Evolutionary conservation across 345 rosid species (phyloP).

Genomic region (Excoecaria agallocha): DNA sequence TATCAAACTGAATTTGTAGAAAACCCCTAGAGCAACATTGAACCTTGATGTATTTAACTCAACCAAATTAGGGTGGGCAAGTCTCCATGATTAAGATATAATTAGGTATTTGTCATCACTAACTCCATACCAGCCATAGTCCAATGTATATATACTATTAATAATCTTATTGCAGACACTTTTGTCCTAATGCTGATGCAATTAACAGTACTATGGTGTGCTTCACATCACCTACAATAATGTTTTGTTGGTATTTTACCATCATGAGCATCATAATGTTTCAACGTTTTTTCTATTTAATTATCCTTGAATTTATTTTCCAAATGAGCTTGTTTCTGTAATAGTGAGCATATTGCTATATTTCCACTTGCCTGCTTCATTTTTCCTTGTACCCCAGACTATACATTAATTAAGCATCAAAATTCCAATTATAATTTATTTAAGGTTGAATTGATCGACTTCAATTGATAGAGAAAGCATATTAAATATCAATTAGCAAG

Average conservation of each 20-base stretch:
- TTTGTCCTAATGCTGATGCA: conserved; percentile 4
- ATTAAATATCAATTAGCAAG: too few relatives aligned
- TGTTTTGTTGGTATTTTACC: neutral
- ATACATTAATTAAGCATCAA: too few relatives aligned
- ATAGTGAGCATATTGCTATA: too few relatives aligned
- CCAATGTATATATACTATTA: neutral
- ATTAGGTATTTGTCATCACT: conserved; percentile 10
- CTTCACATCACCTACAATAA: neutral
- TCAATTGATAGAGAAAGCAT: too few relatives aligned
- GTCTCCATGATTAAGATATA: neutral
- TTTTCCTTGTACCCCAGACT: too few relatives aligned
- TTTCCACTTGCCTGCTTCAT: too few relatives aligned
- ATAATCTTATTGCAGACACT: neutral
- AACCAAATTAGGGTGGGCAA: neutral
- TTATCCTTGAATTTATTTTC: neutral
- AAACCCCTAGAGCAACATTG: neutral
- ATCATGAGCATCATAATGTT: neutral
- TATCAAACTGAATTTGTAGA: neutral
- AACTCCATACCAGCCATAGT: neutral
- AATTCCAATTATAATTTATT: too few relatives aligned
- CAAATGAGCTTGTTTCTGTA: too few relatives aligned
- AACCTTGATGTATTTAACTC: neutral
- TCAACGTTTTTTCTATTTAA: neutral
- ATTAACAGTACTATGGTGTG: neutral
- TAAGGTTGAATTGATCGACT: too few relatives aligned